Evolutionary conservation across 2,329 filamentous ascomycete species (phyloP).

Genomic region (Colletotrichum scovillei): DNA sequence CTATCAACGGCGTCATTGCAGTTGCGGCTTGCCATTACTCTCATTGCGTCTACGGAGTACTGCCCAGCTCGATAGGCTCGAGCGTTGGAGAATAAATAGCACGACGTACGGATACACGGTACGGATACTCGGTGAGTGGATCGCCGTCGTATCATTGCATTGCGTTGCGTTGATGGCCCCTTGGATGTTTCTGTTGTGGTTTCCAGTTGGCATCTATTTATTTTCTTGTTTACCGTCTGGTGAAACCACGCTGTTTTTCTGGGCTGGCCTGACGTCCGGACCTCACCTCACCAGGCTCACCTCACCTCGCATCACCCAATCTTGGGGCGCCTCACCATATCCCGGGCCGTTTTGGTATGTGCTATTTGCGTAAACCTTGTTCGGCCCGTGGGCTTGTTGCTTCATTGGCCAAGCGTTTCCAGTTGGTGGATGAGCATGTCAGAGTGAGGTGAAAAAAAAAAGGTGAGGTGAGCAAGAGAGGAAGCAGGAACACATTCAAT

Average conservation of each 20-base stretch:
- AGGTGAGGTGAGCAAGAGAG: background rate
- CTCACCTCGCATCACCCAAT: conserved; percentile 2
- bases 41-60: background rate
- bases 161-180: background rate
- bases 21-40: background rate
- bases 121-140: conserved; percentile 5
- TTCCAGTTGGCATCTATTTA: conserved; percentile 12
- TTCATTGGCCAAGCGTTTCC: conserved; percentile 17
- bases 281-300: conserved; percentile 1
- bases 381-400: background rate
- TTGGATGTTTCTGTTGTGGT: conserved; percentile 21
- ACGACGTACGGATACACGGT: background rate
- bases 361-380: conserved; percentile 25
- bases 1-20: background rate
- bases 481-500: background rate
- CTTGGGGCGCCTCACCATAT: background rate
- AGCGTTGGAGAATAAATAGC: conserved; percentile 15
- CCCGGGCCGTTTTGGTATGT: conserved; percentile 7
- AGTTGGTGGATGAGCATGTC: background rate
- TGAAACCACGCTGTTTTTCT: background rate
- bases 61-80: background rate
- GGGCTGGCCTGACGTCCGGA: conserved; percentile 4
- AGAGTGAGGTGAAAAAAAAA: background rate
- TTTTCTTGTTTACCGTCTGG: background rate
- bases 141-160: background rate